Evolutionary conservation across 2,329 filamentous ascomycete species (phyloP).

Genomic region (Leptodontidium sp.): DNA sequence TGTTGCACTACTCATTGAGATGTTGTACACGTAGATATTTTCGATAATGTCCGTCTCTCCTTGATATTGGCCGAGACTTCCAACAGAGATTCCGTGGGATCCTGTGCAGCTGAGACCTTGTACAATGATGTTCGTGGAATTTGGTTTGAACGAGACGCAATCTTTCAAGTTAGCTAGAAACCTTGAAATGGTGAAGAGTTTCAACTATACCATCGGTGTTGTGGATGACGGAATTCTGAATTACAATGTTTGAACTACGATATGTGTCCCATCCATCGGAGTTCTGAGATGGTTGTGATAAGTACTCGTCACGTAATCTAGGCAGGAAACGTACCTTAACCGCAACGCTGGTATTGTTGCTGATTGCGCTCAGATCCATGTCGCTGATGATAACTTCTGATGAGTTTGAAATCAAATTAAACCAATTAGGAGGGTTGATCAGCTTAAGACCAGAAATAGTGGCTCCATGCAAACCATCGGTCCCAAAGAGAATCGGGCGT

Average conservation of each 20-base stretch:
- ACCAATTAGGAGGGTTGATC: constrained; percentile 61
- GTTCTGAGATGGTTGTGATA: constrained; percentile 39
- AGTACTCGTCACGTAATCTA: too few species aligned
- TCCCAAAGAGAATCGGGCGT: constrained; percentile 62
- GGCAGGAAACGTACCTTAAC: too few species aligned
- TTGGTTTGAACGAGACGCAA: constrained; percentile 18
- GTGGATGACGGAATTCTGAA: constrained; percentile 11
- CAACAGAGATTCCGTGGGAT: constrained; percentile 74
- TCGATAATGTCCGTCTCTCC: constrained; percentile 70
- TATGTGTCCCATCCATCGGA: constrained; percentile 18
- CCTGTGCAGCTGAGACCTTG: constrained; percentile 72
- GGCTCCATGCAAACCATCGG: constrained; percentile 58
- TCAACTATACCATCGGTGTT: constrained; percentile 9
- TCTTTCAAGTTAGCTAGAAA: constrained; percentile 14
- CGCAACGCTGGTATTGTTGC: too few species aligned
- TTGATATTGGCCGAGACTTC: constrained; percentile 71
- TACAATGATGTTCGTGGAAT: constrained; percentile 60
- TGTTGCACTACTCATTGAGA: too few species aligned
- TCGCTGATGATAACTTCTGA: too few species aligned
- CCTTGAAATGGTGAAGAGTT: too few species aligned
- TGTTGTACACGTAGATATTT: constrained; percentile 48
- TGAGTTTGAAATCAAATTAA: too few species aligned
- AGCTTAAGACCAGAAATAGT: constrained; percentile 60
- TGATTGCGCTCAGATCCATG: too few species aligned
- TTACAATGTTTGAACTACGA: constrained; percentile 18